Evolutionary conservation across 805 yeast species (phyloP).

Genomic region (Candida tammaniensis): DNA sequence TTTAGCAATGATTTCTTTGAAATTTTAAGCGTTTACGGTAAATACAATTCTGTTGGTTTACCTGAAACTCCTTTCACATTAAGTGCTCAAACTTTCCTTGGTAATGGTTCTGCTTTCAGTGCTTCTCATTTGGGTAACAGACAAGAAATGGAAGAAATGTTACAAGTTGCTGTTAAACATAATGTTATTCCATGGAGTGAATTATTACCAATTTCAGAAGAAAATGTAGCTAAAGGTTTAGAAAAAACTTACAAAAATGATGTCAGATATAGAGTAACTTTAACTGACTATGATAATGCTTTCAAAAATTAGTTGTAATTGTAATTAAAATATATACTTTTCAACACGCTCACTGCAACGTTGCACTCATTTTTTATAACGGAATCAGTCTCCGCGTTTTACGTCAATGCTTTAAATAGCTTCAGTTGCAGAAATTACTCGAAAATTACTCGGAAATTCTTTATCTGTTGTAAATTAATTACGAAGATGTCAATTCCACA

Average conservation of each 20-base stretch:
- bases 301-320: slow-evolving; percentile 4
- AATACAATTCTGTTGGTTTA: slow-evolving; percentile 25
- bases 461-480: no score
- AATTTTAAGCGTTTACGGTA: slow-evolving; percentile 29
- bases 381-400: no score
- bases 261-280: slow-evolving; percentile 53
- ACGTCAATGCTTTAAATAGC: not conserved
- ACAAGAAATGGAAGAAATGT: slow-evolving; percentile 35
- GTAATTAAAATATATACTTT: not conserved
- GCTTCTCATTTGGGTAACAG: slow-evolving; percentile 35
- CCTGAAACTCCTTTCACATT: slow-evolving; percentile 22
- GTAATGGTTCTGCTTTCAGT: slow-evolving; percentile 28
- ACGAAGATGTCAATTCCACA: slow-evolving; percentile 13
- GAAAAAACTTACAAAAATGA: slow-evolving; percentile 31
- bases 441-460: not conserved
- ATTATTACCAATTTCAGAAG: slow-evolving; percentile 33
- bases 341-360: no score
- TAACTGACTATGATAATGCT: slow-evolving; percentile 49
- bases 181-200: slow-evolving; percentile 35
- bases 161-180: slow-evolving; percentile 35
- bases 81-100: slow-evolving; percentile 24
- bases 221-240: slow-evolving; percentile 33
- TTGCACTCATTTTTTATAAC: no score
- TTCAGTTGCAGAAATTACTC: not conserved
- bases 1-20: slow-evolving; percentile 29